Evolutionary conservation across 306 rosid genomes (phyloP), one percentile per base, ranked within the genome.

Genomic region (Sophora flavescens): DNA sequence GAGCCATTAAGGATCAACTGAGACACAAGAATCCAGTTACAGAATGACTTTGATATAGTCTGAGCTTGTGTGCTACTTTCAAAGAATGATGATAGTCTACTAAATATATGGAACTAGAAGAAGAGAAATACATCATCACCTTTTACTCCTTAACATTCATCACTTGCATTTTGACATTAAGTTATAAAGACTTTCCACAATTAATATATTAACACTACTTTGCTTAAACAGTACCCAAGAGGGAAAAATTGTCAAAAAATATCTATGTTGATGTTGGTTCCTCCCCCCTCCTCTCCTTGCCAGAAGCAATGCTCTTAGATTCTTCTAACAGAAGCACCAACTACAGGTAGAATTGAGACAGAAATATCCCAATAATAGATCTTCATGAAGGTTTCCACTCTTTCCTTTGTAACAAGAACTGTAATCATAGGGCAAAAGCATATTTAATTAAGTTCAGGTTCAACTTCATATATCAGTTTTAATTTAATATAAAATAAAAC

Each of bases 351-450:
- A 44, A 72, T 44, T 58, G 32, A 14, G 51, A 44, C 45, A 28
- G 74, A 28, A 26, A 44, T 41, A 9, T 58, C 58, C 32, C 10
- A 22, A 2, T 44, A 13, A 15, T 8, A 28, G 52, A 30, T 33
- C 8, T 57, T 14, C 54, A 26, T 14, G 68, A 58, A 58, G 63
- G 44, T 41, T 30, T 30, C 13, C 48, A 60, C 35, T 60, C 7
- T 54, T 58, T 4, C 41, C 58, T 28, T 61, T 9, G 38, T 56
- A 57, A 41, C 52, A 61, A n/a, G 39, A 61, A 18, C 70, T 74
- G 70, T 45, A 44, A 44, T 44, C 68, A 42, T 17, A 32, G 3
- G 57, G 53, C 38, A 13, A 8, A 30, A 30, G 32, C 14, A 69
- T 33, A 69, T 30, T 68, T 30, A 65, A 44, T 45, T 44, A 59